phyloP scores from a whole-genome alignment of 129 eudicot genomes.

The Tagetes erecta region DNA sequence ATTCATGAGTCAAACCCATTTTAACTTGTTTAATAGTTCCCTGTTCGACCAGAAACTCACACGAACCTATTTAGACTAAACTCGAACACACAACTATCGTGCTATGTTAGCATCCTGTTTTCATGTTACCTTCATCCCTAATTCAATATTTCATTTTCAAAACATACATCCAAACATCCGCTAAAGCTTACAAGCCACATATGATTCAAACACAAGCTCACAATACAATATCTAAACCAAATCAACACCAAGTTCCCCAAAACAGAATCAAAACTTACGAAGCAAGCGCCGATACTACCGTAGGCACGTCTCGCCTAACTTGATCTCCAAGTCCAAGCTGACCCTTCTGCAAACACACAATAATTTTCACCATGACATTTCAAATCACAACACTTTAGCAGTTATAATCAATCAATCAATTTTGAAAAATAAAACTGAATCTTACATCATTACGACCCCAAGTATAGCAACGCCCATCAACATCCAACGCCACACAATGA shows the following conservation, averaged over 20 bases:
- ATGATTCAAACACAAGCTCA: not conserved
- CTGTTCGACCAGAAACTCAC: too few relatives aligned
- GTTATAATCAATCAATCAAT: too few relatives aligned
- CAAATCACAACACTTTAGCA: not conserved
- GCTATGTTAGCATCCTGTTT: not conserved
- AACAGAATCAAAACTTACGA: conserved; percentile 45
- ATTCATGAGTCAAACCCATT: too few relatives aligned
- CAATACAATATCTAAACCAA: not conserved
- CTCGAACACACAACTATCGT: too few relatives aligned
- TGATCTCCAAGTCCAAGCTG: conserved; percentile 96
- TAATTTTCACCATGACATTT: not conserved
- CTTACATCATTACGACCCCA: conserved; percentile 91
- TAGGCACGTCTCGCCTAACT: conserved; percentile 75
- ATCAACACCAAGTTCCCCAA: not conserved
- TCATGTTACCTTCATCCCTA: not conserved
- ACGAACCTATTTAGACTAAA: too few relatives aligned
- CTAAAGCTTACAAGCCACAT: not conserved
- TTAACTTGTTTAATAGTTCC: too few relatives aligned
- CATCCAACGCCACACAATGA: conserved; percentile 96
- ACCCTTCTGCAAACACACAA: conserved; percentile 61
- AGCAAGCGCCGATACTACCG: conserved; percentile 76
- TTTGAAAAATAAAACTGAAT: not conserved
- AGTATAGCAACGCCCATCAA: conserved; percentile 87
- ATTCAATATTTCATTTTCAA: not conserved
- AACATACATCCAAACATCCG: not conserved